Evolutionary conservation across 106 monocot genomes (phyloP), one percentile per base, ranked within the genome.

Genomic region (Allium fistulosum): DNA sequence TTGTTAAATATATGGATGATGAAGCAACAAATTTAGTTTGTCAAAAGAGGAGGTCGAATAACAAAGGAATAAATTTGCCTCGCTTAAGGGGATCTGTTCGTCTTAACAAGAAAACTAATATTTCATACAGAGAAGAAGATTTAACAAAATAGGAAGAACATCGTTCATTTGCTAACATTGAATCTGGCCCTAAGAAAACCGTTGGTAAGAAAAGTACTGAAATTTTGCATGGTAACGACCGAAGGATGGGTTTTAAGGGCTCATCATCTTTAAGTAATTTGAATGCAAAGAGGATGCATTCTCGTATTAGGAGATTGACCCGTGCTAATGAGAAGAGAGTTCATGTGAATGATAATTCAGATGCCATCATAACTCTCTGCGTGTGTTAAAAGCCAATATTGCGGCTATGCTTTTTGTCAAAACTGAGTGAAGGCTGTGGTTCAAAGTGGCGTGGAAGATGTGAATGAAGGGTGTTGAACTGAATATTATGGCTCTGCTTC

Each of bases 321-420:
- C 67, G 76, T 53, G 74, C 67, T 62, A 80, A 80, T 46, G 61
- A 70, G 47, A 81, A 78, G 12, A 64, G 73, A 67, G 78, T 61
- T 74, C 46, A 46, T 48, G 56, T 71, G 26, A 57, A 65, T 67
- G 66, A 68, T 58, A 67, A 58, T 15, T 53, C 56, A 4, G 63
- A 59, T 57, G 12, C 37, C n/a, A n/a, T n/a, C n/a, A n/a, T n/a
- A n/a, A n/a, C n/a, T n/a, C n/a, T n/a, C n/a, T n/a, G n/a, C n/a
- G n/a, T n/a, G n/a, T n/a, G n/a, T n/a, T n/a, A n/a, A n/a, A n/a
- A n/a, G n/a, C n/a, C n/a, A n/a, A n/a, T n/a, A n/a, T n/a, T n/a
- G n/a, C n/a, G n/a, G n/a, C n/a, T n/a, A n/a, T n/a, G n/a, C n/a
- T n/a, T n/a, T n/a, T n/a, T n/a, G n/a, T n/a, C n/a, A n/a, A n/a